Percentiles rank a stretch among this genome's conserved stretches.
phyloP scores from a whole-genome alignment of 1,139 yeast species.

The Candida sanyaensis region DNA sequence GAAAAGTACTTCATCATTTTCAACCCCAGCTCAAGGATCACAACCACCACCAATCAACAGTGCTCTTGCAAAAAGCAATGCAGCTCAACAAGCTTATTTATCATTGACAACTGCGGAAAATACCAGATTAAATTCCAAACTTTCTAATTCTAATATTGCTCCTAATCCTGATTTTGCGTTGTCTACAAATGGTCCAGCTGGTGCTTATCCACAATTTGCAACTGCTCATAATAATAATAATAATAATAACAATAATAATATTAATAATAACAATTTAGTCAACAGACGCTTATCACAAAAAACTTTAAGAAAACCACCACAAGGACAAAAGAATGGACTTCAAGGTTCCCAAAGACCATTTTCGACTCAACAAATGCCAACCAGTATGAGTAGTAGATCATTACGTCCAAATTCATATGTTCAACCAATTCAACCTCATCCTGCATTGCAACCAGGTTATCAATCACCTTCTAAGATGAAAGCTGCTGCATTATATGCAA shows the following conservation, averaged over 20 bases:
- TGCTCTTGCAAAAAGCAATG: constrained; percentile 21
- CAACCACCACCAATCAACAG: constrained; percentile 9
- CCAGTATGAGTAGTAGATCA: constrained; percentile 33
- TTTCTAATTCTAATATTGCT: constrained; percentile 20
- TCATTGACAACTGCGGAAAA: constrained; percentile 77
- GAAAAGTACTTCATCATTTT: constrained; percentile 46
- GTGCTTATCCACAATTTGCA: constrained; percentile 15
- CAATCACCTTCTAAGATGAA: constrained; percentile 44
- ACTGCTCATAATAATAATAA: constrained; percentile 2
- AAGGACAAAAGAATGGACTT: constrained; percentile 1
- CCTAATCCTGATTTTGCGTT: constrained; percentile 9
- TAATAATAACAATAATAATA: constrained; percentile 6
- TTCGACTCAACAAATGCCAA: constrained; percentile 19
- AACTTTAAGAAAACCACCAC: constrained; percentile 28
- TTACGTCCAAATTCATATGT: constrained; percentile 38
- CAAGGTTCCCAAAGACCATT: constrained; percentile 31
- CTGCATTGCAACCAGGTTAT: constrained; percentile 40
- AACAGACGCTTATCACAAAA: constrained; percentile 34
- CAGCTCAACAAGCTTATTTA: constrained; percentile 64
- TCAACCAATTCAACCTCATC: constrained; percentile 47
- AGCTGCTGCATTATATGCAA: constrained; percentile 53
- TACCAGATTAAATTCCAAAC: constrained; percentile 67
- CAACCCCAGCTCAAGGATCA: constrained; percentile 15
- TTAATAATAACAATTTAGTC: constrained; percentile 5
- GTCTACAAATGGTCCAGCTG: constrained; percentile 6